These are phyloP conservation scores for Colletotrichum lini DNA, from an alignment of 2,329 filamentous ascomycete genomes.

Conservation along the genomic window DNA sequence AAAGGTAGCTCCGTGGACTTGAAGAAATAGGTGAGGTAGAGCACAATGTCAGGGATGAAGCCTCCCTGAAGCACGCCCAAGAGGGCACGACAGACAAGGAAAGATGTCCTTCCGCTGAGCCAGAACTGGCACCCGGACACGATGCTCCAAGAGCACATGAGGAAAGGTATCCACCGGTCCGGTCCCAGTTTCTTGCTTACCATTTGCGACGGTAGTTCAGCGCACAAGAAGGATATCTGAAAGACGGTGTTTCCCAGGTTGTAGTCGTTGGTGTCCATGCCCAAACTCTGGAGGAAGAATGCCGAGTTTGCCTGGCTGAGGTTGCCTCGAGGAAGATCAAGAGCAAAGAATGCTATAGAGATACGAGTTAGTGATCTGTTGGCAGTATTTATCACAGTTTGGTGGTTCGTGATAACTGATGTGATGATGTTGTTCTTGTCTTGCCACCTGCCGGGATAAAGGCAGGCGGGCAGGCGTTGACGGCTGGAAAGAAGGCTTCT, in stretches of 20 bases:
- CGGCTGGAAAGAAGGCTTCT: no score
- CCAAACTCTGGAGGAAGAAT: slow-evolving; percentile 57
- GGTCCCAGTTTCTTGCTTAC: slow-evolving; percentile 65
- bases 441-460: no score
- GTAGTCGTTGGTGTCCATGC: slow-evolving; percentile 58
- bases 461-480: no score
- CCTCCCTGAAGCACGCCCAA: slow-evolving; percentile 61
- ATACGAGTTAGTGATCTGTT: background rate
- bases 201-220: slow-evolving; percentile 74
- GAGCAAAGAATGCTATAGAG: slow-evolving; percentile 44
- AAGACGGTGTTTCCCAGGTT: slow-evolving; percentile 71
- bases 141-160: slow-evolving; percentile 45
- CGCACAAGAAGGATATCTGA: slow-evolving; percentile 66
- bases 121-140: slow-evolving; percentile 46
- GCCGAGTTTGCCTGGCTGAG: slow-evolving; percentile 47
- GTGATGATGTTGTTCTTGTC: no score
- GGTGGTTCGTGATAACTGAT: no score
- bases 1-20: slow-evolving; percentile 47
- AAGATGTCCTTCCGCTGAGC: slow-evolving; percentile 55
- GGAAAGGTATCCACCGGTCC: slow-evolving; percentile 51
- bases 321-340: slow-evolving; percentile 47
- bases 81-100: slow-evolving; percentile 55
- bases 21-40: slow-evolving; percentile 49
- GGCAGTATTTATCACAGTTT: no score
- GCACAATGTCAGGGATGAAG: slow-evolving; percentile 55